Evolutionary conservation across 2,329 filamentous ascomycete genomes (phyloP), one percentile per base, ranked within the genome.

Genomic region (Fusarium beomiforme): DNA sequence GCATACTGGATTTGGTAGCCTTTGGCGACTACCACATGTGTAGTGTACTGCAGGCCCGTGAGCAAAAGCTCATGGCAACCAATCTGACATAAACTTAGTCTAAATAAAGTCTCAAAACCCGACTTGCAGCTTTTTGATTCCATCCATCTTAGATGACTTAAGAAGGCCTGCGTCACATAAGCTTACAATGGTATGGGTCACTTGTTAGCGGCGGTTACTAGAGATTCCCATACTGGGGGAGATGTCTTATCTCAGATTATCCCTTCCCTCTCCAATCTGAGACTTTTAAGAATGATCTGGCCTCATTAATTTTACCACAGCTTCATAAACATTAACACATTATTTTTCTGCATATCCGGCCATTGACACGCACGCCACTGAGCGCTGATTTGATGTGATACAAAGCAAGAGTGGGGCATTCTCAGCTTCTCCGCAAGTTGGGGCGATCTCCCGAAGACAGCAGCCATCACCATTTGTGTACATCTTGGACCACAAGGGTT

Each of bases 361-460:
- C 63, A 44, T 61, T 11, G 21, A 31, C 44, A 43, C 55, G 64
- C 73, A 69, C 71, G 71, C 62, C 63, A 65, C 65, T 55, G 21
- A 33, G 14, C 46, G 47, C 54, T 75, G 61, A 73, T 73, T 74
- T 75, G 72, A 68, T 64, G 64, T 66, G 31, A 42, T 60, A 56
- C 44, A 60, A 42, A 41, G 46, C 51, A 61, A 69, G 59, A 64
- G 73, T 71, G 69, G 73, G 71, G 56, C 64, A 10, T 37, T 14
- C 13, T 17, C 34, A 57, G 46, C 61, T 66, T 63, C 73, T 73
- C 73, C 71, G 58, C 73, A 74, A 64, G 23, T 57, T 55, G 50
- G 64, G 59, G 62, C 67, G 60, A 71, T 70, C 57, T 67, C 69
- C 67, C 46, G 46, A 68, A 43, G 34, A 50, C 41, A 53, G 37